Conservation (phyloP, 2,329 filamentous ascomycete species). For the Colletotrichum eleusines region DNA sequence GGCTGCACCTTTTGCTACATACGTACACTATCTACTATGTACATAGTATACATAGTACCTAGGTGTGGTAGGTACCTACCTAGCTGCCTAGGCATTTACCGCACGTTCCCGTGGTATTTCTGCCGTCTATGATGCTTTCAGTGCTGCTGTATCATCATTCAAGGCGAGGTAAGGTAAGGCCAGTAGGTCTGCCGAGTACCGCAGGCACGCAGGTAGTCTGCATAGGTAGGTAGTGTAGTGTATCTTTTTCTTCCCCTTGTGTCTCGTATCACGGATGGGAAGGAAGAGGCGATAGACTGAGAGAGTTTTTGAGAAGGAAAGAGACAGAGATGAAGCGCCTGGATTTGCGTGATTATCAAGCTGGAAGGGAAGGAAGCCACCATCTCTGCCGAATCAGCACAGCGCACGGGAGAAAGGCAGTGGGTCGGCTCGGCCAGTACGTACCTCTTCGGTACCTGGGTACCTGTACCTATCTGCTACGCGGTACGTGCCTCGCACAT, state of each 20-base stretch:
- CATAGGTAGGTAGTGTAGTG: too few species aligned
- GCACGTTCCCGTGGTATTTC: too few species aligned
- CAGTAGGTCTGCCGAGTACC: too few species aligned
- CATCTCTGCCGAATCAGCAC: slow-evolving; percentile 23
- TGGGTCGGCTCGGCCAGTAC: background rate
- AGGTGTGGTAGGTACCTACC: too few species aligned
- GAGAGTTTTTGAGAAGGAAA: too few species aligned
- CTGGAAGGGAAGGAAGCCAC: background rate
- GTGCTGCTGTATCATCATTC: slow-evolving; percentile 24
- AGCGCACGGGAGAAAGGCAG: background rate
- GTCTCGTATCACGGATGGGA: background rate
- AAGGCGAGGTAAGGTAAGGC: slow-evolving; percentile 18
- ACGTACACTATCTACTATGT: background rate
- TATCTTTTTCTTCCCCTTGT: background rate
- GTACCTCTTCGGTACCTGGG: too few species aligned
- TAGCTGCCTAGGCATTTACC: too few species aligned
- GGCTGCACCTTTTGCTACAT: background rate
- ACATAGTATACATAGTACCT: too few species aligned
- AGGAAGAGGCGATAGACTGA: background rate
- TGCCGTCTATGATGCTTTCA: too few species aligned
- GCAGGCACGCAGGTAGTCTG: too few species aligned
- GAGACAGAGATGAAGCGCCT: background rate
- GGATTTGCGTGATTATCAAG: slow-evolving; percentile 29
- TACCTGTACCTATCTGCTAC: too few species aligned
- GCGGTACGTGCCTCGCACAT: background rate